Percentiles rank a stretch among this genome's conserved stretches.
These are phyloP conservation scores for Saussurea involucrata DNA, from an alignment of 129 eudicot genomes.

Conservation along the genomic window DNA sequence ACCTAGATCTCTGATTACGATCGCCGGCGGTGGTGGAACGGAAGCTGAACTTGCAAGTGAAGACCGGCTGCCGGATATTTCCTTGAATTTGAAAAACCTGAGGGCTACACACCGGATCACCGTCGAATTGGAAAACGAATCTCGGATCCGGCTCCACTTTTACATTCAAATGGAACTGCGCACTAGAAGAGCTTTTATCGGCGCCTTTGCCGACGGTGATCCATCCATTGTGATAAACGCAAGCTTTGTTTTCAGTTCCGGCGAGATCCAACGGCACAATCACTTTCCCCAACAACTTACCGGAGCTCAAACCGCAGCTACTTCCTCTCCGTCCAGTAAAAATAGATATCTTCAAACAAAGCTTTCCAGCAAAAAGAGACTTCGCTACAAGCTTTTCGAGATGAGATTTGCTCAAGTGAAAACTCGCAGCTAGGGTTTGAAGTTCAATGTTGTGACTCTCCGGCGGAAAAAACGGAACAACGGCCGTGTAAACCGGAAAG, in stretches of 20 bases:
- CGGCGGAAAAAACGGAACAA: slow-evolving; percentile 38
- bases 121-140: slow-evolving; percentile 73
- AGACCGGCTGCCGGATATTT: slow-evolving; percentile 57
- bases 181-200: slow-evolving; percentile 16
- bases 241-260: slow-evolving; percentile 33
- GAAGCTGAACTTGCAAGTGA: slow-evolving; percentile 65
- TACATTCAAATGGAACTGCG: slow-evolving; percentile 56
- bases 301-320: slow-evolving; percentile 51
- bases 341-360: slow-evolving; percentile 33
- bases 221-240: slow-evolving; percentile 62
- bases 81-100: slow-evolving; percentile 62
- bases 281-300: slow-evolving; percentile 48
- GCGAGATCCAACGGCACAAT: slow-evolving; percentile 44
- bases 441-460: slow-evolving; percentile 24
- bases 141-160: slow-evolving; percentile 65
- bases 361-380: slow-evolving; percentile 36
- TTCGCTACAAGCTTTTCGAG: slow-evolving; percentile 46
- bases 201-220: slow-evolving; percentile 35
- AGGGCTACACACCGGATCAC: slow-evolving; percentile 76
- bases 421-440: slow-evolving; percentile 35
- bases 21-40: slow-evolving; percentile 29
- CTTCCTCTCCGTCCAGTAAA: slow-evolving; percentile 50
- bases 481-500: slow-evolving; percentile 45
- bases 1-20: slow-evolving; percentile 56
- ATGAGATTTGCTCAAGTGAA: slow-evolving; percentile 50